These are phyloP conservation scores for Teunomyces cretensis DNA, from an alignment of 805 yeast species.

Conservation along the genomic window DNA sequence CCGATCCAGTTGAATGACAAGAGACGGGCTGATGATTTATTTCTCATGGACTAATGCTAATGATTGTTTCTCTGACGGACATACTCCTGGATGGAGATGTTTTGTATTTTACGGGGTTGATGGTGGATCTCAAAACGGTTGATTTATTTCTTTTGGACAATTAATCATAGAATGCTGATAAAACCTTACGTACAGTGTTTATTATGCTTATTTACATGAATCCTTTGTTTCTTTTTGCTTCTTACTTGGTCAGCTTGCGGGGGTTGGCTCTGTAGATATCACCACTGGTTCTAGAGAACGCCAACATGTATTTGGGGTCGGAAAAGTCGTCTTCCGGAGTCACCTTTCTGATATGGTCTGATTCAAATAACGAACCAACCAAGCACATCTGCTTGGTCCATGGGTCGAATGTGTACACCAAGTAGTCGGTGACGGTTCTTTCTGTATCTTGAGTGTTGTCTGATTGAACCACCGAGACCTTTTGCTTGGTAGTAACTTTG, in stretches of 20 bases:
- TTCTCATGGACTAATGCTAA: slow-evolving; percentile 34
- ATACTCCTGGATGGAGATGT: background rate
- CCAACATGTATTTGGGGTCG: slow-evolving; percentile 18
- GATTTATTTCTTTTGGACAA: background rate
- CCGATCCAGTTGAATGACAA: slow-evolving; percentile 10
- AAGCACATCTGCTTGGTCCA: slow-evolving; percentile 36
- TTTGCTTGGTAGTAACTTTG: slow-evolving; percentile 38
- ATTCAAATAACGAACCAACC: slow-evolving; percentile 41
- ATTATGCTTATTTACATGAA: slow-evolving; percentile 4
- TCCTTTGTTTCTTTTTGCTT: slow-evolving; percentile 4
- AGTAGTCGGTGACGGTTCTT: slow-evolving; percentile 33
- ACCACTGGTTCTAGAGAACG: slow-evolving; percentile 33
- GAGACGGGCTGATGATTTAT: slow-evolving; percentile 31
- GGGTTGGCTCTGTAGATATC: slow-evolving; percentile 44
- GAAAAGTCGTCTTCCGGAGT: slow-evolving; percentile 32
- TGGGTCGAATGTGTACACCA: slow-evolving; percentile 41
- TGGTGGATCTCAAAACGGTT: background rate
- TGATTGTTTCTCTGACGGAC: too few relatives aligned
- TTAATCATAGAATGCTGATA: background rate
- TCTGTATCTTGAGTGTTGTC: slow-evolving; percentile 23
- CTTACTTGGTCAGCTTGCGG: slow-evolving; percentile 13
- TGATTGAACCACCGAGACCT: slow-evolving; percentile 25
- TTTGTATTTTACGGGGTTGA: background rate
- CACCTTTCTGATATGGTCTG: slow-evolving; percentile 36
- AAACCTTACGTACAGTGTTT: background rate